These are phyloP conservation scores for Dendrobium catenatum DNA, from an alignment of 106 monocot species.

Conservation along the genomic window DNA sequence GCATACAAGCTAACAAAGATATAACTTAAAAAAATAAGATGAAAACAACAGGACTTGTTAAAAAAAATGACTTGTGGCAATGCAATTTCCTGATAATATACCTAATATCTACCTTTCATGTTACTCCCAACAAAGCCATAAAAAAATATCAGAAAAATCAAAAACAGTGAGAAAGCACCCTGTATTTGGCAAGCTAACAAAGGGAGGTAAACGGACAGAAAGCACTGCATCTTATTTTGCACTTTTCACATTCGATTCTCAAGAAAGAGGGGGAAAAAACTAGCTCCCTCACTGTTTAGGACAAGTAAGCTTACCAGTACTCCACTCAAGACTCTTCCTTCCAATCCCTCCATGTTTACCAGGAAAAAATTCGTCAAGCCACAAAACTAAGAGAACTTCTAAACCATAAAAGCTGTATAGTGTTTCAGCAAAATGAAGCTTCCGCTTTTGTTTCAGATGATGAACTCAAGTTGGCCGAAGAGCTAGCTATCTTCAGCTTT, in stretches of 20 bases:
- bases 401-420: not conserved
- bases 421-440: not conserved
- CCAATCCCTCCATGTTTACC: not conserved
- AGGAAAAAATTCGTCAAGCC: not conserved
- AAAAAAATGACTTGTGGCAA: not conserved
- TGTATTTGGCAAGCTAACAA: not conserved
- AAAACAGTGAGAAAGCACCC: not conserved
- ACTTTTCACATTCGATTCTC: not conserved
- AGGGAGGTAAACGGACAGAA: not conserved
- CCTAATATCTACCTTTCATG: no score
- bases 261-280: not conserved
- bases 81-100: not conserved
- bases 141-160: not conserved
- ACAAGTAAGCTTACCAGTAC: not conserved
- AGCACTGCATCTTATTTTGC: slow-evolving; percentile 3
- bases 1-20: not conserved
- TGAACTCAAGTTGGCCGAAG: not conserved
- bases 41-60: not conserved
- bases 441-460: not conserved
- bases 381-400: no score
- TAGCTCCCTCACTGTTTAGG: not conserved
- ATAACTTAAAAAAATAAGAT: not conserved
- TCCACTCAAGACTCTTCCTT: not conserved
- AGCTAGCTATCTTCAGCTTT: not conserved
- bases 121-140: not conserved